Percentiles rank a stretch among this genome's conserved stretches.
phyloP scores from a whole-genome alignment of 2,329 filamentous ascomycete species.

The Capronia epimyces region DNA sequence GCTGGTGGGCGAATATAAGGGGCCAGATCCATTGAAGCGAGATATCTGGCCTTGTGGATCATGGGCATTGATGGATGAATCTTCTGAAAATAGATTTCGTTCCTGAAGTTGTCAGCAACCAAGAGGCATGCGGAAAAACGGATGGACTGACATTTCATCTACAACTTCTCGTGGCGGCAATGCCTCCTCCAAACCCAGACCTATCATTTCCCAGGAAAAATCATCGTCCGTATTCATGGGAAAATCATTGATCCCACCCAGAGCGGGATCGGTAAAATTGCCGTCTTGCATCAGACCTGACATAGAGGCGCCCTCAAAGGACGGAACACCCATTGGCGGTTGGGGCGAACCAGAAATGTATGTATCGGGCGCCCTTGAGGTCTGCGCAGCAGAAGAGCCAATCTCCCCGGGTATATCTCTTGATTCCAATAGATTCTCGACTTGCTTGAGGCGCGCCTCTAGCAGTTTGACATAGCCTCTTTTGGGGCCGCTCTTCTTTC shows the following conservation, averaged over 20 bases:
- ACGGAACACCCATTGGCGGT: slow-evolving; percentile 11
- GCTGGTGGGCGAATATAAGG: slow-evolving; percentile 80
- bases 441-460: slow-evolving; percentile 66
- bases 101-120: slow-evolving; percentile 43
- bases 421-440: slow-evolving; percentile 28
- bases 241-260: slow-evolving; percentile 24
- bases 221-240: slow-evolving; percentile 31
- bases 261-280: slow-evolving; percentile 20
- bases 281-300: slow-evolving; percentile 11
- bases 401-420: slow-evolving; percentile 12
- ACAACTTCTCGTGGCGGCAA: slow-evolving; percentile 73
- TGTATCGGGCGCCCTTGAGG: slow-evolving; percentile 2
- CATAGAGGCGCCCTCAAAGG: slow-evolving; percentile 16
- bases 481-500: slow-evolving; percentile 91
- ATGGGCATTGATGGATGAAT: slow-evolving; percentile 80
- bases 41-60: slow-evolving; percentile 81
- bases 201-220: slow-evolving; percentile 81
- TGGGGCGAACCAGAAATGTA: slow-evolving; percentile 6
- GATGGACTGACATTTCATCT: slow-evolving; percentile 64
- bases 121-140: neutral
- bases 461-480: slow-evolving; percentile 90
- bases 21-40: slow-evolving; percentile 84
- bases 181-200: slow-evolving; percentile 73
- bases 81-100: slow-evolving; percentile 85
- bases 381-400: neutral